Conservation (phyloP, 169 alveolate genomes). For the Perkinsus olseni region DNA sequence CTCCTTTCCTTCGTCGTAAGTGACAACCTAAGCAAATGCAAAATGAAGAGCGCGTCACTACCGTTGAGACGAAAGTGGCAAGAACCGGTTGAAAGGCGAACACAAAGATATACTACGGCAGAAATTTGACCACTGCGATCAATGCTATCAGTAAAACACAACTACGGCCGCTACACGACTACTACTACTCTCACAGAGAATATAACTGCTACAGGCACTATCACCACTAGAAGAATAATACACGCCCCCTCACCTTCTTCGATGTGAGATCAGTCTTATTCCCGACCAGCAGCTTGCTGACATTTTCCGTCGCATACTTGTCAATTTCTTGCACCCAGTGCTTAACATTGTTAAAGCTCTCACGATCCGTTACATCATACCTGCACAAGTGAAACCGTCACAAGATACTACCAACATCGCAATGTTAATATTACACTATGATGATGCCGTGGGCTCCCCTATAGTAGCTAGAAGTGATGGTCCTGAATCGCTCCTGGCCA, state of each 20-base stretch:
- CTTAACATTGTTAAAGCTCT: slow-evolving; percentile 68
- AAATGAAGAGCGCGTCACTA: too few species aligned
- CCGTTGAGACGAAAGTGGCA: too few species aligned
- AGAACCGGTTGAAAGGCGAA: too few species aligned
- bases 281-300: slow-evolving; percentile 80
- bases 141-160: too few species aligned
- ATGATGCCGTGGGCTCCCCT: slow-evolving; percentile 94
- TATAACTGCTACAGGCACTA: too few species aligned
- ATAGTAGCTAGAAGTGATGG: slow-evolving; percentile 91
- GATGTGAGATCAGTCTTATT: slow-evolving; percentile 82
- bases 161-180: too few species aligned
- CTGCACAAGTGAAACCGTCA: neutral
- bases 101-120: too few species aligned
- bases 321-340: slow-evolving; percentile 87
- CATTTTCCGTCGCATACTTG: slow-evolving; percentile 79
- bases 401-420: slow-evolving; percentile 21
- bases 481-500: slow-evolving; percentile 92
- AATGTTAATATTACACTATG: slow-evolving; percentile 75
- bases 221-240: too few species aligned
- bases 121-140: too few species aligned
- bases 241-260: slow-evolving; percentile 6
- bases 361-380: slow-evolving; percentile 30
- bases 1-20: slow-evolving; percentile 49
- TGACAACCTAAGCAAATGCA: slow-evolving; percentile 30
- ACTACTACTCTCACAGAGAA: too few species aligned